Conservation (phyloP, 345 rosid species). For the Eucalyptus rudis region DNA sequence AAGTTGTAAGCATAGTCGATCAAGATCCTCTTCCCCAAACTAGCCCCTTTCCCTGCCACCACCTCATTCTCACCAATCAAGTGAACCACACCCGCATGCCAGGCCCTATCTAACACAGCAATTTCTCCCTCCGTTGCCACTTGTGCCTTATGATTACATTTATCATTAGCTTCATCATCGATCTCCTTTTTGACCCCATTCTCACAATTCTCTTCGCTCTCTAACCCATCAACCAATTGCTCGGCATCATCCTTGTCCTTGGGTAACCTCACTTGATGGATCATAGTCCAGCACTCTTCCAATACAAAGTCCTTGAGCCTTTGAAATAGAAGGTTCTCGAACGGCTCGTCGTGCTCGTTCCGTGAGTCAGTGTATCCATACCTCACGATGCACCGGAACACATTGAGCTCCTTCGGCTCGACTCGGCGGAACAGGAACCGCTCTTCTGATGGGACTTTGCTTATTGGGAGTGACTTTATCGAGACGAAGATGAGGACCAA, state of each 20-base stretch:
- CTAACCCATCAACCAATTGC: neutral
- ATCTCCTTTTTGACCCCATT: neutral
- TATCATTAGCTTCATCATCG: neutral
- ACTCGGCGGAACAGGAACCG: constrained; percentile 24
- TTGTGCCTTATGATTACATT: neutral
- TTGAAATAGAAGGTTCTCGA: constrained; percentile 13
- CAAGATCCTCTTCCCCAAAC: constrained; percentile 18
- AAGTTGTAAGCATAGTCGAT: constrained; percentile 30
- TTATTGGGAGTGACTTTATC: constrained; percentile 20
- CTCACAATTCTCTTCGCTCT: neutral
- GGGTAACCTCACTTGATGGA: neutral
- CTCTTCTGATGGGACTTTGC: constrained; percentile 16
- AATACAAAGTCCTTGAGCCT: constrained; percentile 14
- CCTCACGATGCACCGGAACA: constrained; percentile 30
- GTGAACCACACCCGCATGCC: constrained; percentile 25
- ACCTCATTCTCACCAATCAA: constrained; percentile 36
- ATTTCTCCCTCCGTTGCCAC: constrained; percentile 6
- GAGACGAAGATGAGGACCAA: constrained; percentile 28
- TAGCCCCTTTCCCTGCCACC: constrained; percentile 17
- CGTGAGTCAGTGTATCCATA: constrained; percentile 27
- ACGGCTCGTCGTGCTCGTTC: constrained; percentile 9
- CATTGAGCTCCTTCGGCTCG: constrained; percentile 3
- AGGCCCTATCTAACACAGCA: constrained; percentile 19
- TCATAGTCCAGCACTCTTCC: neutral
- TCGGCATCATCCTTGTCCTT: neutral